These are phyloP conservation scores for Coniella vitis DNA, from an alignment of 2,329 filamentous ascomycete genomes.

Conservation along the genomic window DNA sequence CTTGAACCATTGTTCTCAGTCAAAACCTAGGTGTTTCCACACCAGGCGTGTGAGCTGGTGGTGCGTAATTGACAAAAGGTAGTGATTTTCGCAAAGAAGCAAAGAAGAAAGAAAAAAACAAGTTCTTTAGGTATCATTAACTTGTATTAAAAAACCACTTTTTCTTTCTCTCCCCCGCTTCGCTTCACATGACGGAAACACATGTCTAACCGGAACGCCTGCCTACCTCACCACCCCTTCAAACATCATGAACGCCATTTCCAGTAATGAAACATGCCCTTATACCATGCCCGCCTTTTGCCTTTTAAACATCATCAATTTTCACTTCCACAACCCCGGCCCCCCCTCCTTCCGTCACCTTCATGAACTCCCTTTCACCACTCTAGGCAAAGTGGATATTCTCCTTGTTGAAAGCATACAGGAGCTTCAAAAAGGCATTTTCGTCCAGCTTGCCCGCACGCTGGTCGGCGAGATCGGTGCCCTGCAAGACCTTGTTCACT, in stretches of 20 bases:
- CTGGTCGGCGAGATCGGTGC: slow-evolving; percentile 74
- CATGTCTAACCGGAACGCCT: slow-evolving; percentile 10
- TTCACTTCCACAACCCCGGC: background rate
- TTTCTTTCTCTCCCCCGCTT: background rate
- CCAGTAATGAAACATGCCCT: background rate
- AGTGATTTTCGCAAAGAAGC: no score
- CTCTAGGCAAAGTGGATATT: slow-evolving; percentile 85
- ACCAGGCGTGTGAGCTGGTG: no score
- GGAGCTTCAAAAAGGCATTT: slow-evolving; percentile 78
- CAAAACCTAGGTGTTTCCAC: no score
- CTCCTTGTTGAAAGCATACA: slow-evolving; percentile 81
- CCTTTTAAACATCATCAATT: background rate
- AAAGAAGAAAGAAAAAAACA: no score
- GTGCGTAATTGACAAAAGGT: no score
- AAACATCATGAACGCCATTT: no score
- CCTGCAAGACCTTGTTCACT: slow-evolving; percentile 75
- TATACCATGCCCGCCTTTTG: background rate
- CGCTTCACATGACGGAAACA: no score
- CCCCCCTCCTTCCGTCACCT: background rate
- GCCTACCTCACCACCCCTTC: slow-evolving; percentile 1
- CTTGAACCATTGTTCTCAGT: no score
- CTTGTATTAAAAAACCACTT: background rate
- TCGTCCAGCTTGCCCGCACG: slow-evolving; percentile 83
- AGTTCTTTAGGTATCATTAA: slow-evolving; percentile 16
- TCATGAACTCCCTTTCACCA: no score